Evolutionary conservation across 805 yeast genomes (phyloP).

Genomic region (Brettanomyces sp.): DNA sequence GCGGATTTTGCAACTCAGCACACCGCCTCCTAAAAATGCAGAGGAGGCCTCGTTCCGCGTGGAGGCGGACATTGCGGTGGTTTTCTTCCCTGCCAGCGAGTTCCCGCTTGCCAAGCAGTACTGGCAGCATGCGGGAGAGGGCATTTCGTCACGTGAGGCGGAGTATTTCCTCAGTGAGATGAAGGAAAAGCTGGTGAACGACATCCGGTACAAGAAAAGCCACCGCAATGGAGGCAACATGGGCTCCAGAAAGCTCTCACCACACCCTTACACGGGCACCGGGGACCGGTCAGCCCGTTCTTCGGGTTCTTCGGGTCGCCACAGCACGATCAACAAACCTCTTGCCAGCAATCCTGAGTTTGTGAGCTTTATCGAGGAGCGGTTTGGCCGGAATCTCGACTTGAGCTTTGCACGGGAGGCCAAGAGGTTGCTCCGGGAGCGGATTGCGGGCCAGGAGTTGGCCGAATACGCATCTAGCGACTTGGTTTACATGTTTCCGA

Average conservation of each 20-base stretch:
- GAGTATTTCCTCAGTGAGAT: slow-evolving; percentile 71
- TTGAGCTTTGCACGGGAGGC: slow-evolving; percentile 69
- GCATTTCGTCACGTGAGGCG: slow-evolving; percentile 83
- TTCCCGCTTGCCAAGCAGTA: slow-evolving; percentile 67
- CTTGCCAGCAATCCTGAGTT: slow-evolving; percentile 35
- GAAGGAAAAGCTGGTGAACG: slow-evolving; percentile 26
- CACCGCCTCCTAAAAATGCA: slow-evolving; percentile 53
- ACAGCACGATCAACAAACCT: not conserved
- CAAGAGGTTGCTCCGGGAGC: slow-evolving; percentile 57
- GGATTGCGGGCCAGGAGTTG: slow-evolving; percentile 56
- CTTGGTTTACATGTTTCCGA: slow-evolving; percentile 77
- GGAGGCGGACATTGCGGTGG: slow-evolving; percentile 66
- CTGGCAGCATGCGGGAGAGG: slow-evolving; percentile 98
- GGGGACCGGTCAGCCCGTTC: slow-evolving; percentile 11
- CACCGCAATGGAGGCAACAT: not conserved
- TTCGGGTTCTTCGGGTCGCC: slow-evolving; percentile 18
- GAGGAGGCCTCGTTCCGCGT: slow-evolving; percentile 51
- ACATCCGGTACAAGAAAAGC: slow-evolving; percentile 10
- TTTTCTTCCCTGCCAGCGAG: slow-evolving; percentile 59
- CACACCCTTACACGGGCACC: not conserved
- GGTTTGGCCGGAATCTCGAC: slow-evolving; percentile 85
- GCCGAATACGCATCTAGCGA: slow-evolving; percentile 29
- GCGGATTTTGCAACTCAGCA: slow-evolving; percentile 64
- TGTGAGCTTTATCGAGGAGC: slow-evolving; percentile 68
- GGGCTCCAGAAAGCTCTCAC: not conserved